Evolutionary conservation across 805 yeast genomes (phyloP).

Genomic region (Wickerhamiella siamensis): DNA sequence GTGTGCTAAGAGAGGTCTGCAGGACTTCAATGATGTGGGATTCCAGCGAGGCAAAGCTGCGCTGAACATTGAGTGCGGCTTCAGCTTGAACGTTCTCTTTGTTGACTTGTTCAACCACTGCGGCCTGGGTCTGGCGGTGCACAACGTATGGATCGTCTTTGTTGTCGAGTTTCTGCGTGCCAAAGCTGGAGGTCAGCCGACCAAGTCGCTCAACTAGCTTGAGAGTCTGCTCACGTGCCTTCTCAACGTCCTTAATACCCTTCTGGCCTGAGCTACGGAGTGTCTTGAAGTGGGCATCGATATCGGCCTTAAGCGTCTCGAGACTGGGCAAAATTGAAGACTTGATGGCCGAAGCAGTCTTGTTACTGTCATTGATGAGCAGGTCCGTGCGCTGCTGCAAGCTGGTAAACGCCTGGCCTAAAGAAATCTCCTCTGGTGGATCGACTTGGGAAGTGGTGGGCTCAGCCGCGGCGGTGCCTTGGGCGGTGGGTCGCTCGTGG

Average conservation of each 20-base stretch:
- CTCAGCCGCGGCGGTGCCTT: constrained; percentile 4
- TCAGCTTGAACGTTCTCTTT: constrained; percentile 34
- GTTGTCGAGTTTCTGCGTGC: constrained; percentile 25
- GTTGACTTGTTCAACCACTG: constrained; percentile 29
- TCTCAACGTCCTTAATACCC: constrained; percentile 26
- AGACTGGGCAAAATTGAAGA: constrained; percentile 29
- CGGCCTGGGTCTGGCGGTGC: constrained; percentile 25
- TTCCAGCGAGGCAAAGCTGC: constrained; percentile 29
- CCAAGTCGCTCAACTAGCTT: constrained; percentile 29
- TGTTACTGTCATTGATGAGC: constrained; percentile 25
- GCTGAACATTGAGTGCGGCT: constrained; percentile 30
- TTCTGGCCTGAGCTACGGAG: constrained; percentile 25
- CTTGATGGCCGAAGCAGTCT: constrained; percentile 27
- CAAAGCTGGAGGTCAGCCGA: constrained; percentile 20
- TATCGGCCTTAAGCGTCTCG: constrained; percentile 27
- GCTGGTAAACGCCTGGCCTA: constrained; percentile 24
- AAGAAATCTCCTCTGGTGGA: constrained; percentile 14
- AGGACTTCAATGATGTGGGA: constrained; percentile 30
- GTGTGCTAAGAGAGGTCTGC: constrained; percentile 26
- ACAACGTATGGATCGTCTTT: constrained; percentile 34
- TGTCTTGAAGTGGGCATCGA: constrained; percentile 30
- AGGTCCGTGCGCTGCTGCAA: constrained; percentile 24
- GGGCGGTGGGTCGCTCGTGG: constrained; percentile 7
- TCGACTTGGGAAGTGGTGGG: constrained; percentile 1
- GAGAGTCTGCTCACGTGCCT: constrained; percentile 23